Base-by-base conservation (phyloP, 2,329 filamentous ascomycete genomes). In the Exophiala dermatitidis region DNA sequence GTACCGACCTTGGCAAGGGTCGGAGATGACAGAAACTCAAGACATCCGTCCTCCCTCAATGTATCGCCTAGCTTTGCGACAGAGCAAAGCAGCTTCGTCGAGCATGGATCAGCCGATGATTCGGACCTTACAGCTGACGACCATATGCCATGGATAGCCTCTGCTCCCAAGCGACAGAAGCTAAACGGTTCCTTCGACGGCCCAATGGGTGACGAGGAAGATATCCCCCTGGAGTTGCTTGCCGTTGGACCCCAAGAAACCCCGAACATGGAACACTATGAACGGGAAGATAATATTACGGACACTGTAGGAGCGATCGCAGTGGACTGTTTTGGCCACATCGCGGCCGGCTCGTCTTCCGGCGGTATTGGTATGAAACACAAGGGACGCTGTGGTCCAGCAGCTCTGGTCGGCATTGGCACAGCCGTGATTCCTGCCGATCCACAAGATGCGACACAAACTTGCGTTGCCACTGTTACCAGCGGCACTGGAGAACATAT, bases 321-420 rank as follows among this genome's bases (percentile, higher is more conserved):
- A 7, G 84, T 98, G 59, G 93, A 98, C 65, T 79, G 80, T 46
- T 81, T 79, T 62, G 93, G 93, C 10, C 85, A 86, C 54, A 95
- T 98, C 66, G 91, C 94, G 3, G 93, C 91, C 3, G 93, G 86
- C 10, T 95, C 93, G 1, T 98, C 93, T 1, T 98, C 94, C 10
- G 93, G 93, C 4, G 93, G 93, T 1, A 98, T 98, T 67, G 91
- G 93, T 30, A 96, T 98, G 91, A 98, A 98, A 68, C 90, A 95
- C 69, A 82, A 83, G 56, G 94, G 93, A 4, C 85, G 93, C 34
- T 80, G 95, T 58, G 94, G 93, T 0, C 93, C 93, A 32, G 94
- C 93, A 33, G 93, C 93, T 19, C 78, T 98, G 10, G 88, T 97
- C 9, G 91, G 93, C 5, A 82, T 97, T 49, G 93, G 93, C 52